A percentile compares a stretch with the other conserved stretches of the same genome.
Conservation (phyloP, 139 green algal species). For the Chlamydomonas eustigma region DNA sequence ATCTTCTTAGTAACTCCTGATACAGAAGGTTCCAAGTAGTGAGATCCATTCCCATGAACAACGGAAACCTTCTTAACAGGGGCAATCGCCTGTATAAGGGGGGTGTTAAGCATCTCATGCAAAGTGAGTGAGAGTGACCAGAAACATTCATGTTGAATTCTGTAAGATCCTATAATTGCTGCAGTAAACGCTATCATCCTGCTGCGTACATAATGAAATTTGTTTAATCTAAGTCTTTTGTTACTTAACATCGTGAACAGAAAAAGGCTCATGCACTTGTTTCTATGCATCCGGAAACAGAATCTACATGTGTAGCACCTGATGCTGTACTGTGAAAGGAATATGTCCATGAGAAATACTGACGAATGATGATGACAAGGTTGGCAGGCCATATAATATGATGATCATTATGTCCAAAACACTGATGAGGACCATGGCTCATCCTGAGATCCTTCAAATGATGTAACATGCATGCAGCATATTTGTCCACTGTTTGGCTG, state of each 20-base stretch:
- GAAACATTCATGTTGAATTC: too few relatives aligned
- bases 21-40: neutral
- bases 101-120: too few relatives aligned
- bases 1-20: neutral
- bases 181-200: neutral
- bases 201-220: too few relatives aligned
- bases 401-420: neutral
- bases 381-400: too few relatives aligned
- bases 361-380: too few relatives aligned
- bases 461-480: neutral
- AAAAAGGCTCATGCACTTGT: too few relatives aligned
- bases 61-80: neutral
- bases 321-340: too few relatives aligned
- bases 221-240: neutral
- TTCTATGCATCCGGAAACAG: too few relatives aligned
- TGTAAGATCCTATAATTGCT: too few relatives aligned
- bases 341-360: too few relatives aligned
- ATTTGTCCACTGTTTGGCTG: neutral
- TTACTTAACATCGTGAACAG: too few relatives aligned
- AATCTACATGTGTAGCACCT: too few relatives aligned
- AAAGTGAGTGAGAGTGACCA: neutral
- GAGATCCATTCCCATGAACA: neutral
- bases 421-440: neutral
- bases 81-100: neutral
- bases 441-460: neutral